Base-by-base conservation (phyloP, 2,329 filamentous ascomycete genomes). In the Colletotrichum destructivum region DNA sequence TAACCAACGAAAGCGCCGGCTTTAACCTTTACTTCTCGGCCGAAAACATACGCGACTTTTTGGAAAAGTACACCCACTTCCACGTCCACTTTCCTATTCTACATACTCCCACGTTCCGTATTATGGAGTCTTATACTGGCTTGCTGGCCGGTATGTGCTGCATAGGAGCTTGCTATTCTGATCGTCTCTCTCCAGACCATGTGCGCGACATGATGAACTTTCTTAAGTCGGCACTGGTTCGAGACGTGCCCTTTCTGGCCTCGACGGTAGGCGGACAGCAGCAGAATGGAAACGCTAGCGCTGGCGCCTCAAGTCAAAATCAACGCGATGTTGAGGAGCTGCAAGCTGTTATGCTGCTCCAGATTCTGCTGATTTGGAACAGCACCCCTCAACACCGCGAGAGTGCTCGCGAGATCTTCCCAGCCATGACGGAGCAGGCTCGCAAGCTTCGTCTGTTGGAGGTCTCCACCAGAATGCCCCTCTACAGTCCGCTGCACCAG, bases 151-250 rank as follows among this genome's bases (percentile, higher is more conserved):
- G 88, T 73, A 92, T 95, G 85, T 90, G 92, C 77, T 93, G 91
- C 78, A 86, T 93, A 76, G 93, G 93, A 47, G 92, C 92, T 51
- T 92, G 93, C 69, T 95, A 94, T 81, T 93, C 92, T 62, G 87
- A 92, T 65, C 86, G 86, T 72, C 82, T 93, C 73, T 83, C 85
- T 38, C 81, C 90, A 55, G 83, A 86, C 72, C 86, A 92, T 74
- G 90, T 92, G 74, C 90, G 92, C 73, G 88, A 90, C 78, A 86
- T 94, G 80, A 93, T 92, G 86, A 88, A 92, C 70, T 85, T 89
- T 62, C 84, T 91, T 44, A 89, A 89, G 74, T 78, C 85, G 26
- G 88, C 88, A 12, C 85, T 93, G 52, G 84, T 91, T 75, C 86
- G 86, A 59, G 89, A 90, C 61, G 79, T 89, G 84, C 80, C 84